Evolutionary conservation across 352 stramenopile genomes (phyloP).

Genomic region (Phytophthora pinifolia): DNA sequence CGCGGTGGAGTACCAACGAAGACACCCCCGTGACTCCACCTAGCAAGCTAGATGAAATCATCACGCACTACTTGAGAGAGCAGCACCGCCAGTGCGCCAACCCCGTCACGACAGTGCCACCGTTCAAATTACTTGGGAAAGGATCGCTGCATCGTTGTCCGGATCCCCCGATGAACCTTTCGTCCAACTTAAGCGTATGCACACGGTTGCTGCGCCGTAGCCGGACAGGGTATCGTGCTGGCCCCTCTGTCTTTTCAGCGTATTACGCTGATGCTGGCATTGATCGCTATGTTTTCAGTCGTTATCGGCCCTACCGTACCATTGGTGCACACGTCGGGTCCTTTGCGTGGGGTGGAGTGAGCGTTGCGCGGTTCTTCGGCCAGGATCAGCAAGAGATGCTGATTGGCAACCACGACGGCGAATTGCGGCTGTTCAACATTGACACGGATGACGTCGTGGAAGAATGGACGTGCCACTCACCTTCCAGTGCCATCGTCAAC

Average conservation of each 20-base stretch:
- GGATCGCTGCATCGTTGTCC: slow-evolving; percentile 71
- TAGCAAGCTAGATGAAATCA: slow-evolving; percentile 81
- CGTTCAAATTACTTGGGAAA: slow-evolving; percentile 75
- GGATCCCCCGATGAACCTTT: slow-evolving; percentile 46
- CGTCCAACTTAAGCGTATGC: slow-evolving; percentile 67
- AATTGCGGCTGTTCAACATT: slow-evolving; percentile 59
- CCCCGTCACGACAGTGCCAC: slow-evolving; percentile 83
- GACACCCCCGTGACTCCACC: slow-evolving; percentile 6
- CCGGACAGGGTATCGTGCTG: slow-evolving; percentile 48
- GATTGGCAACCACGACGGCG: slow-evolving; percentile 76
- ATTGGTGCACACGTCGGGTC: slow-evolving; percentile 50
- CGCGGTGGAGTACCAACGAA: slow-evolving; percentile 32
- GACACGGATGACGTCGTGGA: slow-evolving; percentile 64
- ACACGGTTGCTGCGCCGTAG: slow-evolving; percentile 53
- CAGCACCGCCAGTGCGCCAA: slow-evolving; percentile 89
- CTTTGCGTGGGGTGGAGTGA: slow-evolving; percentile 60
- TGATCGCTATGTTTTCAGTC: slow-evolving; percentile 78
- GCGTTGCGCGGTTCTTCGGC: slow-evolving; percentile 63
- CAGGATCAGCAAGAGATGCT: slow-evolving; percentile 64
- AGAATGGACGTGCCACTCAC: slow-evolving; percentile 73
- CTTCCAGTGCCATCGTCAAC: slow-evolving; percentile 66
- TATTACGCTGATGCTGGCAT: slow-evolving; percentile 67
- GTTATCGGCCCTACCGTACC: slow-evolving; percentile 68
- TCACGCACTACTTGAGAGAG: slow-evolving; percentile 85
- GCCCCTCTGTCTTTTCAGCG: slow-evolving; percentile 43